Evolutionary conservation across 73 alveolate species (phyloP).

Genomic region (Paramecium primaurelia): DNA sequence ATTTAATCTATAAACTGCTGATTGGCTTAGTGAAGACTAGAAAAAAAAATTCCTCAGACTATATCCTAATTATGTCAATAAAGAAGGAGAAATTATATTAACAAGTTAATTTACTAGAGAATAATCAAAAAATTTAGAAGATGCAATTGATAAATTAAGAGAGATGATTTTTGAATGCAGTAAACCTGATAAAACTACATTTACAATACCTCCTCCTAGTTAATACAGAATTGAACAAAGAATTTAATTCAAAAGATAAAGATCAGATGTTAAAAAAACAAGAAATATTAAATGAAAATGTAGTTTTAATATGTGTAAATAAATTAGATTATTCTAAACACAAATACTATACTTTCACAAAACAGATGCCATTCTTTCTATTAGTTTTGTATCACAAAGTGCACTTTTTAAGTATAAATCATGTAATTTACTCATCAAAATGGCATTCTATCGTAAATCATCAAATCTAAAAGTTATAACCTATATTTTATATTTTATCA

Average conservation of each 20-base stretch:
- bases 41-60: slow-evolving; percentile 35
- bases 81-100: slow-evolving; percentile 58
- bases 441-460: slow-evolving; percentile 4
- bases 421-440: not conserved
- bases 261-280: slow-evolving; percentile 45
- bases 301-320: not conserved
- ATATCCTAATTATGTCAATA: slow-evolving; percentile 44
- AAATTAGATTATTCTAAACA: not conserved
- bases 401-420: slow-evolving; percentile 10
- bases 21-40: slow-evolving; percentile 48
- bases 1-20: slow-evolving; percentile 57
- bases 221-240: not conserved
- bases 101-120: slow-evolving; percentile 58
- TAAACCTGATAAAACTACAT: slow-evolving; percentile 50
- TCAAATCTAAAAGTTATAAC: slow-evolving; percentile 26
- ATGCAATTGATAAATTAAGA: slow-evolving; percentile 63
- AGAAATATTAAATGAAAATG: not conserved
- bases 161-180: slow-evolving; percentile 46
- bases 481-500: not conserved
- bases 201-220: slow-evolving; percentile 49
- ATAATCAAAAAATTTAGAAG: slow-evolving; percentile 41
- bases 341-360: not conserved
- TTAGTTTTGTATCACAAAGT: not conserved
- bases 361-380: not conserved
- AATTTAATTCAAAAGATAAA: slow-evolving; percentile 25